These are phyloP conservation scores for Suillus decipiens DNA, from an alignment of 768 basidiomycete species.

Conservation along the genomic window DNA sequence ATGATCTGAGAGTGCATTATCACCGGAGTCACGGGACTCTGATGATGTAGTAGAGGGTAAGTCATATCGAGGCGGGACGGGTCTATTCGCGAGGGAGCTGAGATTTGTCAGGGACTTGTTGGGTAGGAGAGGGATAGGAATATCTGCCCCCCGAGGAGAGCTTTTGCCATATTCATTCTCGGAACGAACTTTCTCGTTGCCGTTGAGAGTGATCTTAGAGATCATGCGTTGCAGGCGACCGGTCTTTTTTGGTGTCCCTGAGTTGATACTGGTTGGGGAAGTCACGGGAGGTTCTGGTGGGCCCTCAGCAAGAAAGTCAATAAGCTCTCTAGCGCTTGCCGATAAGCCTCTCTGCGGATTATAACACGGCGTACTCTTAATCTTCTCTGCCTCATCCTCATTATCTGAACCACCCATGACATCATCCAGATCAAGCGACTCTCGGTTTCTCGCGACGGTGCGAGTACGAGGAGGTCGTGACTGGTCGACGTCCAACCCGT, in stretches of 20 bases:
- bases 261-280: conserved; percentile 38
- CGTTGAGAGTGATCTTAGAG: conserved; percentile 64
- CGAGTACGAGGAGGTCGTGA: conserved; percentile 38
- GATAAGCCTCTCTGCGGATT: conserved; percentile 41
- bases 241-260: conserved; percentile 48
- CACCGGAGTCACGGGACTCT: conserved; percentile 32
- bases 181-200: conserved; percentile 16
- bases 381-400: conserved; percentile 40
- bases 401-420: conserved; percentile 71
- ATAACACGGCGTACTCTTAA: conserved; percentile 44
- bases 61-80: conserved; percentile 59
- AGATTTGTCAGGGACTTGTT: conserved; percentile 42
- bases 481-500: conserved; percentile 30
- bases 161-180: conserved; percentile 26
- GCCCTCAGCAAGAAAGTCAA: conserved; percentile 60
- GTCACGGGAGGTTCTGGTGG: conserved; percentile 42
- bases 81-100: conserved; percentile 56
- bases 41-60: conserved; percentile 50
- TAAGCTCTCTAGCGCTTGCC: conserved; percentile 47
- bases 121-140: conserved; percentile 12
- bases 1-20: conserved; percentile 18
- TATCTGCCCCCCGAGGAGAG: conserved; percentile 33
- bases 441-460: conserved; percentile 55
- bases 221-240: conserved; percentile 82
- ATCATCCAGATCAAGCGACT: conserved; percentile 76